Evolutionary conservation across 208 protist species (phyloP), one percentile per base, ranked within the genome.

Genomic region (Borovskyia barvae): DNA sequence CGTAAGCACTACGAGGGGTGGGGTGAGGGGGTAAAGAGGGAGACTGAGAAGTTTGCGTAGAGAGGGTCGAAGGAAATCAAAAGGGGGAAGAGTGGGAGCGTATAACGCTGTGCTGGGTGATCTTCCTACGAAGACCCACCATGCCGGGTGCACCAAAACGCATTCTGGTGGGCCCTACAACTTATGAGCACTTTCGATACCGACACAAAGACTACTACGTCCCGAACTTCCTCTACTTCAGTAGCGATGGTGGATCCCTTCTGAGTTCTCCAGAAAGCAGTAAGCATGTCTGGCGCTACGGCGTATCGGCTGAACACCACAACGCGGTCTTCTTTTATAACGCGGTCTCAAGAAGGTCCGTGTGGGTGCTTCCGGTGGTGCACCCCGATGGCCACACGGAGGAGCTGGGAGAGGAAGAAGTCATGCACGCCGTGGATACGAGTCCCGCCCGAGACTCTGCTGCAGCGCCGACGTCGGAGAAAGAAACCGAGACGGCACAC

Each of bases 241-340:
- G 47, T 14, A 46, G 68, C 15, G 33, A 29, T 11, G 26, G 6
- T 29, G 37, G 36, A 35, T 35, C 2, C 1, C 24, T 39, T 11
- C 50, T 63, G 24, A 22, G 46, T n/a, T 55, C 67, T 8, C 57
- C 59, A 1, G 43, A 53, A 12, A 25, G 47, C 14, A 53, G 55
- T 20, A 29, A 40, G 26, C 71, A 85, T 40, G 55, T 73, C 9
- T 90, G 83, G 83, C 68, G 70, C 37, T 85, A 82, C 60, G 58
- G 67, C 49, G 52, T 85, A 3, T 82, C 83, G 12, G 37, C 48
- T 3, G 79, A 75, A 7, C 66, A 90, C 56, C 40, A 63, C 50
- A 75, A 83, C 55, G 76, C 77, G 9, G 73, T 85, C 24, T 90
- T 81, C 50, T 90, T 90, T 46, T 76, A 68, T 60, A 90, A 90